Percentiles rank a stretch among this genome's conserved stretches.
These are phyloP conservation scores for Komagataea norvegica DNA, from an alignment of 1,139 yeast genomes.

Conservation along the genomic window DNA sequence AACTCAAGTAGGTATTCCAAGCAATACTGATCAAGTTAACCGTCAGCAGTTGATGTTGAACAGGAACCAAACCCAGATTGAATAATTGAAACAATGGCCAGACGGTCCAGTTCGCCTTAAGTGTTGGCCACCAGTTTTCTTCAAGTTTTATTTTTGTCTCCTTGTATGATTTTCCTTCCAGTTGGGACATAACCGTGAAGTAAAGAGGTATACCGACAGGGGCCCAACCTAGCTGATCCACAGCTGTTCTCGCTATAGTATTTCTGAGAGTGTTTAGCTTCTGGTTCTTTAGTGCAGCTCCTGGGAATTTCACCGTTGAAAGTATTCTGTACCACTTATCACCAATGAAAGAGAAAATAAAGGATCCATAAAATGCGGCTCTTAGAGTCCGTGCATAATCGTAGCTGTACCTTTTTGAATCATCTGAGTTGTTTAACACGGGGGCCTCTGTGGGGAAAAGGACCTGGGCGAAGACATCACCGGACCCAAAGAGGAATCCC, in stretches of 20 bases:
- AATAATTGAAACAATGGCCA: conserved; percentile 82
- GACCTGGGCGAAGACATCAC: conserved; percentile 70
- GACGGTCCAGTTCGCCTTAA: conserved; percentile 69
- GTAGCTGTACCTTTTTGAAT: conserved; percentile 18
- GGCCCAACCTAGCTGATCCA: conserved; percentile 74
- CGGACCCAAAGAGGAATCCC: conserved; percentile 64
- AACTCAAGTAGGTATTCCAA: conserved; percentile 81
- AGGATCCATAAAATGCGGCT: conserved; percentile 68
- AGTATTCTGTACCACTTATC: conserved; percentile 64
- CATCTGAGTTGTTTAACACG: conserved; percentile 1
- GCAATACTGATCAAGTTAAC: conserved; percentile 72
- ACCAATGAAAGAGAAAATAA: conserved; percentile 75
- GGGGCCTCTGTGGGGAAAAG: conserved; percentile 38
- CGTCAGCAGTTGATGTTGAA: conserved; percentile 57
- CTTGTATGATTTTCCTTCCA: conserved; percentile 46
- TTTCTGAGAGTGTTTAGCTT: conserved; percentile 27
- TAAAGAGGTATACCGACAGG: conserved; percentile 72
- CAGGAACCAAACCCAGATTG: conserved; percentile 71
- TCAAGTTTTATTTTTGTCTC: conserved; percentile 39
- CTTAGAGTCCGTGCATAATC: conserved; percentile 53
- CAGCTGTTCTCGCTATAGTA: conserved; percentile 47
- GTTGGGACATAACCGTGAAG: conserved; percentile 57
- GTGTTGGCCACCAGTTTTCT: conserved; percentile 54
- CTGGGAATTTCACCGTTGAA: conserved; percentile 42
- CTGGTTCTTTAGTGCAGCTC: conserved; percentile 25